Evolutionary conservation across 768 basidiomycete genomes (phyloP), one percentile per base, ranked within the genome.

Genomic region (Boletus subcaerulescens): DNA sequence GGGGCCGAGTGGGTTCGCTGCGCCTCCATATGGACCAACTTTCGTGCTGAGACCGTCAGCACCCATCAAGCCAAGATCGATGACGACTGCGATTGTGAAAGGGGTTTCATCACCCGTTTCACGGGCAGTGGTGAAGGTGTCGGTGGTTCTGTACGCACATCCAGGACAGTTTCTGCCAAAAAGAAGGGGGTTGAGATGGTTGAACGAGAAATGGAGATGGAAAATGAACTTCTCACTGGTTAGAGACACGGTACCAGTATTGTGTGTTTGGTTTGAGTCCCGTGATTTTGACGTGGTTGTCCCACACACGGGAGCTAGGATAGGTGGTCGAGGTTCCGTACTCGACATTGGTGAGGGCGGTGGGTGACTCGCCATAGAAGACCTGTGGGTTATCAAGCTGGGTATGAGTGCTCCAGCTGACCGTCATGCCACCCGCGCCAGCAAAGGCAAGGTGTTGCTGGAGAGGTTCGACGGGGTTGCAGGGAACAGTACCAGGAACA

Each of bases 61-160:
- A 31, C 65, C 66, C 66, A 64, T 68, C 32, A 68, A 60, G 31
- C 67, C 65, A 17, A 69, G 67, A 56, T 66, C 59, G 4, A 65
- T n/a, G 33, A 62, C 59, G 33, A 68, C 60, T 17, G 67, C 66
- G 9, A 68, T 20, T n/a, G 60, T 50, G 50, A 68, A 68, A 1
- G 62, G 15, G 2, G 49, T 44, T 1, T 64, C 59, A 18, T 64
- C 59, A 4, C 67, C 67, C 4, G 56, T 50, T 26, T 45, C 48
- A 45, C 43, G 66, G 0, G 66, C 52, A 43, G 67, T 69, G 14
- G 50, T 64, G 15, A 68, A 68, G 11, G 62, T 69, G 9, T 68
- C 67, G 2, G 54, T 54, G 1, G 60, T 1, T 18, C 65, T 55
- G 49, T 68, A 68, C 5, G 66, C 67, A 45, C 66, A 68, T 0